Evolutionary conservation across 75 land plant genomes (phyloP).

Genomic region (Selaginella tamariscina): DNA sequence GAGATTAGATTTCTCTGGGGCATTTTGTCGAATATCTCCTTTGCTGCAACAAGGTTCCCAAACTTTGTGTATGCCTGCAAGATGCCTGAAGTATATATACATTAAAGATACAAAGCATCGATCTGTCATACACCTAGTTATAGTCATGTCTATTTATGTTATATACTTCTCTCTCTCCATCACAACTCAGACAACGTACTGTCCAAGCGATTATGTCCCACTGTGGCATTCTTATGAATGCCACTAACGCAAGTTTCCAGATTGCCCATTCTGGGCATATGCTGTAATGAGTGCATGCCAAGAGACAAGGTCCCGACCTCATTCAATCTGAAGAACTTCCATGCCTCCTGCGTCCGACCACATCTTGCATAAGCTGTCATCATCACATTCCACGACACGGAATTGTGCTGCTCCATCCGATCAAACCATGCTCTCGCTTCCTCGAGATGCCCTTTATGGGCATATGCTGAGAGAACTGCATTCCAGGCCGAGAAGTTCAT

Average conservation of each 20-base stretch:
- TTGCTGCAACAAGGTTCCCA: neutral
- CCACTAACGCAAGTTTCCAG: neutral
- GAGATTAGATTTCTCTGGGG: neutral
- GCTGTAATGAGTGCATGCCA: neutral
- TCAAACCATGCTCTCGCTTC: conserved; percentile 23
- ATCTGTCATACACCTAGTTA: too few relatives aligned
- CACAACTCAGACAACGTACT: too few relatives aligned
- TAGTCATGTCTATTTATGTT: too few relatives aligned
- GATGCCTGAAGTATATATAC: too few relatives aligned
- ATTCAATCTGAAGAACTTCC: neutral
- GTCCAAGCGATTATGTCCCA: neutral
- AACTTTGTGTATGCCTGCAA: neutral
- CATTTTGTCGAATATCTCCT: neutral
- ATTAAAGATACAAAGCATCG: too few relatives aligned
- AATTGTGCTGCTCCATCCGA: conserved; percentile 18
- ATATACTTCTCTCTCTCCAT: too few relatives aligned
- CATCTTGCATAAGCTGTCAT: conserved; percentile 10
- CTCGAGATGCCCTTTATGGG: conserved; percentile 23
- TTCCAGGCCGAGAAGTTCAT: conserved; percentile 21
- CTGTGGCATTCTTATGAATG: neutral
- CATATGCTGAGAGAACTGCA: conserved; percentile 31
- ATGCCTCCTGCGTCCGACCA: neutral
- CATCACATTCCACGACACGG: conserved; percentile 29
- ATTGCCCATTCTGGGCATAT: neutral
- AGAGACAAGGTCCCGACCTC: neutral